Evolutionary conservation across 768 basidiomycete genomes (phyloP).

Genomic region (Hygrophorus russula): DNA sequence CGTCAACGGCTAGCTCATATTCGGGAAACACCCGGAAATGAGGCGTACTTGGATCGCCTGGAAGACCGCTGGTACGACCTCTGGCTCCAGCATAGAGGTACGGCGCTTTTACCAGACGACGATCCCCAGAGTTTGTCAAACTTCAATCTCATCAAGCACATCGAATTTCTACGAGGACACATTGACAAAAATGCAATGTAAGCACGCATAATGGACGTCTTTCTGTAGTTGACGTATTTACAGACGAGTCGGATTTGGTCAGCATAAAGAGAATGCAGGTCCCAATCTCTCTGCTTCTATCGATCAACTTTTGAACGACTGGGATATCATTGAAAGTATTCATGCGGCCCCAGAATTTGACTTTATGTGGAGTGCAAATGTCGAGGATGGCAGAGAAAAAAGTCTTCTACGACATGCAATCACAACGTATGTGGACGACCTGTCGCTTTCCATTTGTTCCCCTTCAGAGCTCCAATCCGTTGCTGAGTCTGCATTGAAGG

Average conservation of each 20-base stretch:
- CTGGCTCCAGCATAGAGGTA: conserved; percentile 64
- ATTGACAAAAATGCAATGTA: conserved; percentile 84
- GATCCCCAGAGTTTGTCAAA: conserved; percentile 55
- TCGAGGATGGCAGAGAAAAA: conserved; percentile 72
- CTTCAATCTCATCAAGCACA: conserved; percentile 73
- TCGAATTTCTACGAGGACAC: conserved; percentile 70
- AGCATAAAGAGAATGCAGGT: conserved; percentile 25
- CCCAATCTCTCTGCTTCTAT: conserved; percentile 30
- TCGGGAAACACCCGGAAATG: conserved; percentile 50
- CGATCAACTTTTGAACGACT: conserved; percentile 31
- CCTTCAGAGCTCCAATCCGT: conserved; percentile 32
- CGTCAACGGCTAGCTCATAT: conserved; percentile 57
- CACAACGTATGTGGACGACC: conserved; percentile 28
- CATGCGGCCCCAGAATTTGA: conserved; percentile 44
- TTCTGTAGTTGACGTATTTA: conserved; percentile 9
- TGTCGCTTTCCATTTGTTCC: conserved; percentile 18
- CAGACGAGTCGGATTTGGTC: conserved; percentile 56
- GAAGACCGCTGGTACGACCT: conserved; percentile 75
- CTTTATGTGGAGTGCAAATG: conserved; percentile 60
- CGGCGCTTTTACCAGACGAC: conserved; percentile 56
- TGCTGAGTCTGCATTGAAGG: conserved; percentile 69
- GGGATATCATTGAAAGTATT: conserved; percentile 38
- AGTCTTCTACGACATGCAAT: conserved; percentile 48
- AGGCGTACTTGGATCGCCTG: conserved; percentile 66
- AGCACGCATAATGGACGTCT: conserved; percentile 20